Evolutionary conservation across 257 asterid genomes (phyloP), one percentile per base, ranked within the genome.

Genomic region (Catharanthus roseus): DNA sequence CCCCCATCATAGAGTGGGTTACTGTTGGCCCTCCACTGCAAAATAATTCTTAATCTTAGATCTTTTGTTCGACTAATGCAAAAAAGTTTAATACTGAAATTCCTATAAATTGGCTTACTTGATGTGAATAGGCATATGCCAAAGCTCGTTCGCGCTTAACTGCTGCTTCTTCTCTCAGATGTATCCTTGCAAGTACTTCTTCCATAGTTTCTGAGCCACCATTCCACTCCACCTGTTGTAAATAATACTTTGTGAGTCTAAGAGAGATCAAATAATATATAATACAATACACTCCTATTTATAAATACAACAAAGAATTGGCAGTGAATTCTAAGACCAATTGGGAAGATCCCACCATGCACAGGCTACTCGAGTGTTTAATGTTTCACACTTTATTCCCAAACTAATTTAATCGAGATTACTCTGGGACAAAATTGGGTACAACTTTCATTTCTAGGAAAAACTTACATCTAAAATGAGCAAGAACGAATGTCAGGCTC

Each of bases 91-190:
- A 71, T 4, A 47, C 34, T 10, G 29, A 13, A 65, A 39, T 51
- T 56, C 41, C 10, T 44, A 67, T 57, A 24, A 19, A 24, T 56
- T 58, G 45, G 71, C 72, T 38, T 23, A 89, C 99, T 88, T 93
- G 99, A 81, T 91, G 97, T 50, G 99, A 77, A 74, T 89, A 93
- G 58, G 99, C 96, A 72, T 93, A 93, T 4, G 99, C 96, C 96
- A 91, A 81, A 26, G 97, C 88, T 67, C 99, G 86, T 75, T 93
- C 96, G 50, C 97, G 89, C 83, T 78, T 93, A 70, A 84, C 84
- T 5, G 99, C 86, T 42, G 99, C 99, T 80, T 86, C 93, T 83
- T 93, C 99, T 83, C 99, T 80, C 75, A 84, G 89, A 82, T 93
- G 96, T 83, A 93, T 89, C 79, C 80, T 91, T 44, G 90, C 86